Conservation (phyloP, 768 basidiomycete species). For the Pisolithus microcarpus region DNA sequence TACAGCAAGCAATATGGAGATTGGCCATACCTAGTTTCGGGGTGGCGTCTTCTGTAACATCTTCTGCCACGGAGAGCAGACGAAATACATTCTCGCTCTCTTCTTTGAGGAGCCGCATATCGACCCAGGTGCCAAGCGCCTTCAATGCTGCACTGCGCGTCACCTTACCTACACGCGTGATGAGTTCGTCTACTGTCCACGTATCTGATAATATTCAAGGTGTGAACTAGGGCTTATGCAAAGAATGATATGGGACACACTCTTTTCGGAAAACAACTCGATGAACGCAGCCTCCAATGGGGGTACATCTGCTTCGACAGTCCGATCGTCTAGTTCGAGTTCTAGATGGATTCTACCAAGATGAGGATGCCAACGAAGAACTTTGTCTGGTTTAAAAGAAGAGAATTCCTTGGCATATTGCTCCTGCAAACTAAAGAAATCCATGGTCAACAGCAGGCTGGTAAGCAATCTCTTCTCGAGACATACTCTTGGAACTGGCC, state of each 20-base stretch:
- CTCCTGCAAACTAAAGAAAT: constrained; percentile 53
- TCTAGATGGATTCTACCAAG: constrained; percentile 80
- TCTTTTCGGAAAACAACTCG: constrained; percentile 72
- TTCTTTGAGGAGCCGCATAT: constrained; percentile 74
- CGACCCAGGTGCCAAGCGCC: constrained; percentile 78
- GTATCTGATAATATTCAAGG: constrained; percentile 35
- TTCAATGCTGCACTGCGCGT: constrained; percentile 61
- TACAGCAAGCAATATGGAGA: not conserved
- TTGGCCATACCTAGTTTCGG: constrained; percentile 20
- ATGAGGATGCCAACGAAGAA: constrained; percentile 81
- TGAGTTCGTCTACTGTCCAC: constrained; percentile 69
- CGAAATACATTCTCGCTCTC: constrained; percentile 51
- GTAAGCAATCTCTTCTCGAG: not conserved
- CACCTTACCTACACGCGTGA: constrained; percentile 53
- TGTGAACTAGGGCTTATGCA: not conserved
- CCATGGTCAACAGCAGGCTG: constrained; percentile 1
- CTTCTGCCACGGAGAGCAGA: constrained; percentile 58
- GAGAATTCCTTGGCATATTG: constrained; percentile 70
- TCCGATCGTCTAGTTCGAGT: constrained; percentile 77
- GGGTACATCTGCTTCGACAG: constrained; percentile 64
- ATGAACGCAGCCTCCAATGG: constrained; percentile 89
- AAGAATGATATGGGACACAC: constrained; percentile 28
- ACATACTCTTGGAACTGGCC: constrained; percentile 76
- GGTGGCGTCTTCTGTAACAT: constrained; percentile 24
- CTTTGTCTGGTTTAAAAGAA: constrained; percentile 90